A percentile compares a stretch with the other conserved stretches of the same genome.
Evolutionary conservation across 208 protist genomes (phyloP).

Genomic region (Lotmaria passim): DNA sequence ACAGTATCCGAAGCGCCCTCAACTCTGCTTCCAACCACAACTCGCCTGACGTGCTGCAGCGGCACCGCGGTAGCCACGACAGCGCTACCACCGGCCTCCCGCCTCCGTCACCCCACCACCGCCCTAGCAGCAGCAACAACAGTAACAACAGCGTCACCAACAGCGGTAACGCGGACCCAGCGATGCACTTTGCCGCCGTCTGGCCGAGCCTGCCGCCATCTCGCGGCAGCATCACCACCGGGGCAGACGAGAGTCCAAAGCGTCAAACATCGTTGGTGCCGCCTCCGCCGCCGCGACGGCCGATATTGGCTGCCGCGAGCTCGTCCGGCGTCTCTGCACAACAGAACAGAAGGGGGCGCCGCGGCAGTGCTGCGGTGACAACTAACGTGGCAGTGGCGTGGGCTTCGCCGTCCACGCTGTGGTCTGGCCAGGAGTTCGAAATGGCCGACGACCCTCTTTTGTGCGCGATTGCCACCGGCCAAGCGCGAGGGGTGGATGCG

Average conservation of each 20-base stretch:
- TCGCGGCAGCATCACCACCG: background rate
- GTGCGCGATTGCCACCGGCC: conserved; percentile 10
- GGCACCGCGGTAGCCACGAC: background rate
- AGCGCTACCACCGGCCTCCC: conserved; percentile 1
- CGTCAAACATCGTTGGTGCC: conserved; percentile 1
- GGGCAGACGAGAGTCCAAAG: background rate
- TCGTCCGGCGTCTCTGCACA: background rate
- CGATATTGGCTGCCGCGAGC: background rate
- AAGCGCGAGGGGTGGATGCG: background rate
- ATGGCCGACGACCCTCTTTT: conserved; percentile 17
- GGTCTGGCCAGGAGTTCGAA: too few species aligned
- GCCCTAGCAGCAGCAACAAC: background rate
- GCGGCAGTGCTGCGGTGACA: too few species aligned
- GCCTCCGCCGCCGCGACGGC: background rate
- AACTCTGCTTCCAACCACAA: background rate
- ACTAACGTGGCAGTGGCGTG: too few species aligned
- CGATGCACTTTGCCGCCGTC: conserved; percentile 2
- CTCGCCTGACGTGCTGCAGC: background rate
- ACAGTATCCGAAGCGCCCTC: background rate
- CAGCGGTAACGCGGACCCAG: background rate
- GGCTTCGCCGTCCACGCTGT: background rate
- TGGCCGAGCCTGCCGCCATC: background rate
- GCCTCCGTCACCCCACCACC: conserved; percentile 3
- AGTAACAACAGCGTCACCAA: background rate
- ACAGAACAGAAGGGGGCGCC: background rate